Conservation (phyloP, 805 yeast genomes). For the Clavispora fructus region DNA sequence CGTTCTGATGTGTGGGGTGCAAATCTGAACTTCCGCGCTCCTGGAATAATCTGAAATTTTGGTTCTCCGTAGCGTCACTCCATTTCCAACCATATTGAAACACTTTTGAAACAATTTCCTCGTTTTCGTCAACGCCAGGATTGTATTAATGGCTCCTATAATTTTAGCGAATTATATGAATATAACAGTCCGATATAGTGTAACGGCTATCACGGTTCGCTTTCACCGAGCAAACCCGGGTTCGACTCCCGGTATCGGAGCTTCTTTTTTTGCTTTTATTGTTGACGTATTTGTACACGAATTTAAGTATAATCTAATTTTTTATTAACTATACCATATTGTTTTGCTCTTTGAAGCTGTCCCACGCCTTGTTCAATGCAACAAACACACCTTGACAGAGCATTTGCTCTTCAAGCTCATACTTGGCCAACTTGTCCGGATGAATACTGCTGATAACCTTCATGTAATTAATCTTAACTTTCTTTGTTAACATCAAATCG, state of each 20-base stretch:
- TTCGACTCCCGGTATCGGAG: constrained; percentile 86
- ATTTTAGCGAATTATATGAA: too few relatives aligned
- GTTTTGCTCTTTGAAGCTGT: constrained; percentile 19
- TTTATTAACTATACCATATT: constrained; percentile 2
- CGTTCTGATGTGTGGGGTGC: too few relatives aligned
- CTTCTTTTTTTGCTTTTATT: constrained; percentile 1
- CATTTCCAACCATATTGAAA: too few relatives aligned
- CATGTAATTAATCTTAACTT: constrained; percentile 80
- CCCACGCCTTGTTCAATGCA: constrained; percentile 86
- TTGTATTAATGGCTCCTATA: too few relatives aligned
- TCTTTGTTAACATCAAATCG: constrained; percentile 83
- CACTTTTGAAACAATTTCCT: too few relatives aligned
- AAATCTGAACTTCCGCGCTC: too few relatives aligned
- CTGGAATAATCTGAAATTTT: too few relatives aligned
- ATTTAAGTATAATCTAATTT: not conserved
- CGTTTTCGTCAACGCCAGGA: too few relatives aligned
- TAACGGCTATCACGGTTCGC: constrained; percentile 82
- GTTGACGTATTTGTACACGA: too few relatives aligned
- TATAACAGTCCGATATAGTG: constrained; percentile 60
- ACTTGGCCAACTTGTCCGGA: constrained; percentile 72
- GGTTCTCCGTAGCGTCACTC: too few relatives aligned
- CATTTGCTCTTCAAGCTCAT: constrained; percentile 67
- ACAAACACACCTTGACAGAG: constrained; percentile 86
- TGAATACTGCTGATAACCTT: constrained; percentile 74
- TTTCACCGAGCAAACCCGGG: constrained; percentile 83